Evolutionary conservation across 352 stramenopile genomes (phyloP).

Genomic region (Globisporangium iwayamae): DNA sequence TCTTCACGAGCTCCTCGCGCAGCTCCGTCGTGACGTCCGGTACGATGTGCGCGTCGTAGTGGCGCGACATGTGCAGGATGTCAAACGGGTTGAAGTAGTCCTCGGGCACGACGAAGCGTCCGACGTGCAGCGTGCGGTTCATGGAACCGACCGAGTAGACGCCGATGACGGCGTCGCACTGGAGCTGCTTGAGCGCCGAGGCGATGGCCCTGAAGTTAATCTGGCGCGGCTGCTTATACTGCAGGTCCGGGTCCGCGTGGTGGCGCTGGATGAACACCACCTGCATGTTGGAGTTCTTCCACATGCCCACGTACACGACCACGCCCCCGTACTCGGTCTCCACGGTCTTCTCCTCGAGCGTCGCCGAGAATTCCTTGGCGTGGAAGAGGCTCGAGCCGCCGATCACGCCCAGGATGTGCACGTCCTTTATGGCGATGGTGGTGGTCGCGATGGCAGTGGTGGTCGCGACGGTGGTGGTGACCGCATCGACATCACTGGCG

Average conservation of each 20-base stretch:
- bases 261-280: slow-evolving; percentile 88
- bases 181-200: slow-evolving; percentile 48
- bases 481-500: not conserved
- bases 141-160: slow-evolving; percentile 90
- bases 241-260: slow-evolving; percentile 57
- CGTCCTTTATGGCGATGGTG: not conserved
- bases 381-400: slow-evolving; percentile 85
- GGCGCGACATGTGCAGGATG: slow-evolving; percentile 75
- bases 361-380: slow-evolving; percentile 56
- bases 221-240: slow-evolving; percentile 80
- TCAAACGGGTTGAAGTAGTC: slow-evolving; percentile 89
- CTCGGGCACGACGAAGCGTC: slow-evolving; percentile 70
- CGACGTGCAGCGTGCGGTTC: slow-evolving; percentile 44
- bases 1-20: slow-evolving; percentile 40
- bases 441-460: not conserved
- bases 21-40: slow-evolving; percentile 52
- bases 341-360: slow-evolving; percentile 52
- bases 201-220: slow-evolving; percentile 87
- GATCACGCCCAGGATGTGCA: slow-evolving; percentile 77
- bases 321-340: slow-evolving; percentile 65
- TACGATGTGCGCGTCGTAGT: slow-evolving; percentile 86
- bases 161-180: slow-evolving; percentile 69
- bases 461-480: not conserved
- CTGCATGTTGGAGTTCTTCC: slow-evolving; percentile 39
- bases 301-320: slow-evolving; percentile 54